phyloP scores from a whole-genome alignment of 1,284 basidiomycete genomes.

The Trametes polyzona region DNA sequence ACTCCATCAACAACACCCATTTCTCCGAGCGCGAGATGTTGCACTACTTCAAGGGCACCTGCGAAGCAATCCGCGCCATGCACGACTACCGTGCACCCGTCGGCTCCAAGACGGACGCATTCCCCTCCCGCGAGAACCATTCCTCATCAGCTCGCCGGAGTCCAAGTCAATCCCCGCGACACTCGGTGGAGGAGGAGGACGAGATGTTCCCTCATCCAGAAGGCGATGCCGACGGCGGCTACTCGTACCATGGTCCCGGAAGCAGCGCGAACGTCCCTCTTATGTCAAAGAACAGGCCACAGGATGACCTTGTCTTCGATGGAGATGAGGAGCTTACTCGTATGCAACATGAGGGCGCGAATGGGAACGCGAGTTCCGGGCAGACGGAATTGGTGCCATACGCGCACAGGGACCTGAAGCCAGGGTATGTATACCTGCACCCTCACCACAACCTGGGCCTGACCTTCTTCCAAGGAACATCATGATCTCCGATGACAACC shows the following conservation, averaged over 20 bases:
- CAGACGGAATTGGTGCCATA: constrained; percentile 78
- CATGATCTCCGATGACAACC: constrained; percentile 93
- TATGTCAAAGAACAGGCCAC: constrained; percentile 51
- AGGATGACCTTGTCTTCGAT: constrained; percentile 72
- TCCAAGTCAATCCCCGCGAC: constrained; percentile 24
- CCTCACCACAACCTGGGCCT: neutral
- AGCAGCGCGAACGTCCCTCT: constrained; percentile 48
- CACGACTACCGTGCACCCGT: constrained; percentile 74
- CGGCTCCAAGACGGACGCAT: constrained; percentile 39
- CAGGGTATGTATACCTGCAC: constrained; percentile 64
- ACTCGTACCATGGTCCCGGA: constrained; percentile 64
- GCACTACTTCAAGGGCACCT: constrained; percentile 90
- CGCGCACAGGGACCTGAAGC: constrained; percentile 97
- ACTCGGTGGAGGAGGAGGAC: constrained; percentile 59
- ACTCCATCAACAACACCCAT: constrained; percentile 82
- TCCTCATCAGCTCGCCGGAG: constrained; percentile 26
- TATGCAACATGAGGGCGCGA: constrained; percentile 32
- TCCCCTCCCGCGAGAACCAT: constrained; percentile 33
- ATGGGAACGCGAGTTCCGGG: constrained; percentile 37
- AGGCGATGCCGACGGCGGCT: constrained; percentile 71
- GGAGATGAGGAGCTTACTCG: constrained; percentile 70
- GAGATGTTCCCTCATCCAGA: constrained; percentile 73
- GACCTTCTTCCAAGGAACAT: constrained; percentile 68
- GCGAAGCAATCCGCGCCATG: constrained; percentile 92
- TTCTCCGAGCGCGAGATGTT: constrained; percentile 91